Percentiles rank a stretch among this genome's conserved stretches.
Conservation (phyloP, 164 flowering plant genomes). For the Platanus orientalis region DNA sequence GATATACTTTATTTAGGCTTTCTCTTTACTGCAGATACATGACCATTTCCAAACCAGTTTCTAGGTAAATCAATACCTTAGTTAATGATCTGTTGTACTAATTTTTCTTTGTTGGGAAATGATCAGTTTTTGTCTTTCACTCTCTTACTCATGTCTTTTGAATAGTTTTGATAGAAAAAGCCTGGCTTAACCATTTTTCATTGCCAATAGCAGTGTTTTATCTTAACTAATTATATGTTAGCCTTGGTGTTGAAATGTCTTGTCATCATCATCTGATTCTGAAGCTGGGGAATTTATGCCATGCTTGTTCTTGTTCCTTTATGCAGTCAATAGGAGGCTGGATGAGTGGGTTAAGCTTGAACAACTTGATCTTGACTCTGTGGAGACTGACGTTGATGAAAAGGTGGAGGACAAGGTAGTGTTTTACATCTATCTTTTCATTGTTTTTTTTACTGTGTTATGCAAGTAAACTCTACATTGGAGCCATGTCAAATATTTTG, state of each 20-base stretch:
- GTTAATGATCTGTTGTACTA: no score
- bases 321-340: slow-evolving; percentile 86
- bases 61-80: no score
- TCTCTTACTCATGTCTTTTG: no score
- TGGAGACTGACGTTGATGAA: slow-evolving; percentile 89
- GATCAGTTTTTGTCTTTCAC: no score
- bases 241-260: background rate
- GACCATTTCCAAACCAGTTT: no score
- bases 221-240: background rate
- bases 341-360: slow-evolving; percentile 98
- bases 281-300: background rate
- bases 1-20: no score
- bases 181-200: background rate
- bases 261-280: background rate
- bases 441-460: background rate
- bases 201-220: no score
- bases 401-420: slow-evolving; percentile 97
- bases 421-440: background rate
- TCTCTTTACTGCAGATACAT: no score
- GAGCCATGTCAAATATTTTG: no score
- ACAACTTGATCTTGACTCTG: slow-evolving; percentile 94
- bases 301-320: background rate
- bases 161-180: background rate
- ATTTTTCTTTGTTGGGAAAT: no score
- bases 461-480: background rate